A percentile compares a stretch with the other conserved stretches of the same genome.
Conservation (phyloP, 345 rosid genomes). For the Syzygium jambos region DNA sequence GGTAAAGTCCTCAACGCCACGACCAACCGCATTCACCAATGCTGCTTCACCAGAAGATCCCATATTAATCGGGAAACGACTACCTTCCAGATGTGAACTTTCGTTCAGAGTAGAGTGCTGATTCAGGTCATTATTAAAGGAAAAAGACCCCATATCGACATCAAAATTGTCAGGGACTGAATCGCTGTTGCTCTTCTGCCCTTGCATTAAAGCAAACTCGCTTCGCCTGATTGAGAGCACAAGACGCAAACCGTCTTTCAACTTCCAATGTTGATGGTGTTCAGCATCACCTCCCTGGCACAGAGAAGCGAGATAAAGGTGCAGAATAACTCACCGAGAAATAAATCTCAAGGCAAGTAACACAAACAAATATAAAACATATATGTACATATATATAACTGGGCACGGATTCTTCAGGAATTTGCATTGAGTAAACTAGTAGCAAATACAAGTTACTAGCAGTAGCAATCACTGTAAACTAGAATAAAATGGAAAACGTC, state of each 20-base stretch:
- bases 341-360: not conserved
- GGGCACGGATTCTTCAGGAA: not conserved
- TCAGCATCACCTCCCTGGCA: not conserved
- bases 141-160: slow-evolving; percentile 40
- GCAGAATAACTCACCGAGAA: not conserved
- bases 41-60: slow-evolving; percentile 29
- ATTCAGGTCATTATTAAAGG: slow-evolving; percentile 17
- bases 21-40: slow-evolving; percentile 24
- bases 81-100: slow-evolving; percentile 38
- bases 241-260: slow-evolving; percentile 8
- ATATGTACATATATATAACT: not conserved
- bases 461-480: not conserved
- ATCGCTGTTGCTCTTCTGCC: slow-evolving; percentile 35
- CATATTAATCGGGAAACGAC: slow-evolving; percentile 23
- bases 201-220: slow-evolving; percentile 46
- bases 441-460: not conserved
- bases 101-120: slow-evolving; percentile 30
- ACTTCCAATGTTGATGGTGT: not conserved
- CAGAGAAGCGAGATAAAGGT: not conserved
- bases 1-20: slow-evolving; percentile 30
- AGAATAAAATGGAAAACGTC: not conserved
- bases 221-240: slow-evolving; percentile 11
- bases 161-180: slow-evolving; percentile 46
- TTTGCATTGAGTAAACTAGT: not conserved
- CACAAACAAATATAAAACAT: not conserved